Percentiles rank a stretch among this genome's conserved stretches.
phyloP scores from a whole-genome alignment of 2,329 filamentous ascomycete species.

The Trichoderma brevicompactum region DNA sequence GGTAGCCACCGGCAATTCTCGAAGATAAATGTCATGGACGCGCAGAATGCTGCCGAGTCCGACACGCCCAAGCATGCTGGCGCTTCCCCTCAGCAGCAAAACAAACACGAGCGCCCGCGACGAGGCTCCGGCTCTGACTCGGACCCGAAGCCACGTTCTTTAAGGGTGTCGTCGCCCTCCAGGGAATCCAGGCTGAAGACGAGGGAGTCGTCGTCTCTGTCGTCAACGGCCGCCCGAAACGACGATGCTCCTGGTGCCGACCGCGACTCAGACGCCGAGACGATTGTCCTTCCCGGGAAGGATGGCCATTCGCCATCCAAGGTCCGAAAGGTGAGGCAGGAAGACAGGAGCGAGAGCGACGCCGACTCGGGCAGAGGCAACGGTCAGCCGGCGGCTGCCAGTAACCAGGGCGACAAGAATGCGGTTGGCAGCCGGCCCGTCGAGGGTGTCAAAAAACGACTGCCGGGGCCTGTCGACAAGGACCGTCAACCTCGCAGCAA shows the following conservation, averaged over 20 bases:
- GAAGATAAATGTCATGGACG: slow-evolving; percentile 70
- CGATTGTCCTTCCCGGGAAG: slow-evolving; percentile 69
- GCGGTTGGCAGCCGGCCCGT: slow-evolving; percentile 42
- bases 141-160: slow-evolving; percentile 33
- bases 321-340: slow-evolving; percentile 66
- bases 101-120: slow-evolving; percentile 28
- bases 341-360: slow-evolving; percentile 64
- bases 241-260: slow-evolving; percentile 50
- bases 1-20: slow-evolving; percentile 54
- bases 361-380: slow-evolving; percentile 46
- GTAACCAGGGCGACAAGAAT: slow-evolving; percentile 44
- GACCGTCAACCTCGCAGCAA: slow-evolving; percentile 49
- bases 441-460: slow-evolving; percentile 53
- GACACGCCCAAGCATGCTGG: slow-evolving; percentile 62
- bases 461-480: slow-evolving; percentile 45
- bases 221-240: slow-evolving; percentile 32
- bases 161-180: slow-evolving; percentile 31
- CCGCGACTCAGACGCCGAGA: slow-evolving; percentile 72
- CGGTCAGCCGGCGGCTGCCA: slow-evolving; percentile 41
- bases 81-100: slow-evolving; percentile 54
- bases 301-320: slow-evolving; percentile 68
- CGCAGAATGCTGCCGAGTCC: slow-evolving; percentile 68
- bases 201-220: slow-evolving; percentile 22
- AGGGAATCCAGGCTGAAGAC: slow-evolving; percentile 28
- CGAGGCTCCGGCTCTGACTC: slow-evolving; percentile 32